Conservation (phyloP, 495 filamentous ascomycete genomes). For the Astrocystis sublimbata region DNA sequence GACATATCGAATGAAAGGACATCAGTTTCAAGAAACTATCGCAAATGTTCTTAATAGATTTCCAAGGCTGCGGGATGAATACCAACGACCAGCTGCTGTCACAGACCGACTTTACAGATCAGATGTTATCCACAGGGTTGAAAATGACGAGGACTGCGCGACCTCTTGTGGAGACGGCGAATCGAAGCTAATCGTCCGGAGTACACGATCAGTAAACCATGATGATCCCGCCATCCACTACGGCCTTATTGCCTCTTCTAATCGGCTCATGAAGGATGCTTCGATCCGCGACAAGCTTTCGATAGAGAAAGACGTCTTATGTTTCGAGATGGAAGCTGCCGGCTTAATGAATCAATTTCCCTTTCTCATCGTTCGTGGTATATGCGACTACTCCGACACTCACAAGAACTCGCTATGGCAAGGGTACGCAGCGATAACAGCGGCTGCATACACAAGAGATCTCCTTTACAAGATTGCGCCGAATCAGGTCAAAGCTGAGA, state of each 20-base stretch:
- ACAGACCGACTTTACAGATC: conserved; percentile 40
- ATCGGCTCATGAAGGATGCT: conserved; percentile 37
- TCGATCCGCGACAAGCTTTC: conserved; percentile 12
- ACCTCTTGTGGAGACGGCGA: conserved; percentile 33
- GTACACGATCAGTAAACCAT: conserved; percentile 29
- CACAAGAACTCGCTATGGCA: conserved; percentile 40
- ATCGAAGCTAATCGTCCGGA: conserved; percentile 26
- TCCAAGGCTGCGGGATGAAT: conserved; percentile 15
- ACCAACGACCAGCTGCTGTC: conserved; percentile 23
- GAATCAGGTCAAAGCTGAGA: conserved; percentile 35
- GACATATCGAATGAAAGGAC: neutral
- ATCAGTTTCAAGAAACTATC: neutral
- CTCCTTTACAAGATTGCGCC: conserved; percentile 29
- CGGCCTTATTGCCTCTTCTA: conserved; percentile 45
- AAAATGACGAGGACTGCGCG: conserved; percentile 32
- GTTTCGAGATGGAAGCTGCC: conserved; percentile 34
- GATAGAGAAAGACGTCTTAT: conserved; percentile 12
- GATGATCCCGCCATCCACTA: conserved; percentile 34
- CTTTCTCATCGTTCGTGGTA: conserved; percentile 41
- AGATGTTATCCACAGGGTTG: neutral
- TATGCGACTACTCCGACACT: conserved; percentile 45
- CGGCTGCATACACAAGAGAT: conserved; percentile 29
- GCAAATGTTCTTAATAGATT: neutral
- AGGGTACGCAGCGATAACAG: conserved; percentile 22
- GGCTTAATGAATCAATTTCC: conserved; percentile 30